Evolutionary conservation across 2,329 filamentous ascomycete genomes (phyloP).

Genomic region (Alternaria longipes): DNA sequence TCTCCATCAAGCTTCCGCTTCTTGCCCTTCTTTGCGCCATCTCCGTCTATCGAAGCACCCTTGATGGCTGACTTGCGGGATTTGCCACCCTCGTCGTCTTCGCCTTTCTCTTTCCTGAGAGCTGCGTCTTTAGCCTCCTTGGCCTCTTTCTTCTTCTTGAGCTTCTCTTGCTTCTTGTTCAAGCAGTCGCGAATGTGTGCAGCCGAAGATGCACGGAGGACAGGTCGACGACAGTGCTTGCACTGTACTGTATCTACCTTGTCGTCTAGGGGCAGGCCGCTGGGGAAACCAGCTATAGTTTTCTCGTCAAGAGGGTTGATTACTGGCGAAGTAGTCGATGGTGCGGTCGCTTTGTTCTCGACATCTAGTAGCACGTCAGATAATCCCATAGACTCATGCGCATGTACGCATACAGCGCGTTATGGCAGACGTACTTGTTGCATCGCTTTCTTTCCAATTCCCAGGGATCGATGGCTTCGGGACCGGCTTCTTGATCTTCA

Average conservation of each 20-base stretch:
- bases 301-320: conserved; percentile 74
- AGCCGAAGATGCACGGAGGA: conserved; percentile 77
- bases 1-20: conserved; percentile 63
- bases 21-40: conserved; percentile 55
- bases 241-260: conserved; percentile 79
- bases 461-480: conserved; percentile 73
- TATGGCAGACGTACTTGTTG: conserved; percentile 62
- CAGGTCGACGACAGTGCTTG: conserved; percentile 93
- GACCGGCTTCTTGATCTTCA: conserved; percentile 66
- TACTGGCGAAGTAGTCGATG: conserved; percentile 46
- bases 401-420: neutral
- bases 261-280: conserved; percentile 83
- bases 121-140: conserved; percentile 64
- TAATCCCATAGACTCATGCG: neutral
- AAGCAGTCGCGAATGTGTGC: conserved; percentile 86
- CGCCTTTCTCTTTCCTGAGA: conserved; percentile 57
- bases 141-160: conserved; percentile 70
- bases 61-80: conserved; percentile 55
- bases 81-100: conserved; percentile 54
- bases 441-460: conserved; percentile 74
- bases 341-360: conserved; percentile 36
- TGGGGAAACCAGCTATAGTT: conserved; percentile 80
- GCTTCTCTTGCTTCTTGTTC: conserved; percentile 77
- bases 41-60: conserved; percentile 48
- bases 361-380: conserved; percentile 29